Evolutionary conservation across 73 alveolate species (phyloP), one percentile per base, ranked within the genome.

Genomic region (Tetrahymena borealis): DNA sequence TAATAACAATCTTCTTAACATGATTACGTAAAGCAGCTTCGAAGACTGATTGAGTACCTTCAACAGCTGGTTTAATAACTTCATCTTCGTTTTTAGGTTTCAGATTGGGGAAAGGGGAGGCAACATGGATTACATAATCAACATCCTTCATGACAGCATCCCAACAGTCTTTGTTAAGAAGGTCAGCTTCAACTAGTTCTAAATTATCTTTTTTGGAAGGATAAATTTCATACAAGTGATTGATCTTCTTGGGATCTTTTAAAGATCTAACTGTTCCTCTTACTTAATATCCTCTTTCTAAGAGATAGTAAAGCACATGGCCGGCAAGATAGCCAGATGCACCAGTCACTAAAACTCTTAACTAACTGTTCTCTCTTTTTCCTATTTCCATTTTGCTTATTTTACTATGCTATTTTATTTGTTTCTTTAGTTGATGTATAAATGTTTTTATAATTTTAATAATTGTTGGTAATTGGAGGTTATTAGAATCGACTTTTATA

Each of bases 191-290:
- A 28, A 95, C 91, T 0, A 95, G 93, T 39, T 95, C 97, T 10
- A 94, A 28, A 20, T 93, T 60, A 24, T 79, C 78, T 24, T 42
- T 91, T 12, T 78, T 0, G 20, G 40, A 43, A 39, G 96, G 96
- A 79, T 93, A 93, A 13, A 94, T 94, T 7, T 93, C 91, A 31
- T 38, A 35, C 9, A 95, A 85, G 37, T 92, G 95, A 15, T 32
- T 40, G 11, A 95, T 90, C 78, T 91, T 93, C 28, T 18, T 38
- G 24, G 32, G 90, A 79, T 94, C 92, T 32, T 33, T 91, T 39
- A 41, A 42, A 40, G 90, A 90, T 78, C 97, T 90, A 1, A 95
- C 97, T 11, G 97, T 93, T 18, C 96, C 97, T 79, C 96, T 95
- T 1, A 95, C 95, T 31, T 20, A 37, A 78, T 28, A 95, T 16